Percentiles rank a stretch among this genome's conserved stretches.
phyloP scores from a whole-genome alignment of 2,329 filamentous ascomycete species.

The Colletotrichum incanum region DNA sequence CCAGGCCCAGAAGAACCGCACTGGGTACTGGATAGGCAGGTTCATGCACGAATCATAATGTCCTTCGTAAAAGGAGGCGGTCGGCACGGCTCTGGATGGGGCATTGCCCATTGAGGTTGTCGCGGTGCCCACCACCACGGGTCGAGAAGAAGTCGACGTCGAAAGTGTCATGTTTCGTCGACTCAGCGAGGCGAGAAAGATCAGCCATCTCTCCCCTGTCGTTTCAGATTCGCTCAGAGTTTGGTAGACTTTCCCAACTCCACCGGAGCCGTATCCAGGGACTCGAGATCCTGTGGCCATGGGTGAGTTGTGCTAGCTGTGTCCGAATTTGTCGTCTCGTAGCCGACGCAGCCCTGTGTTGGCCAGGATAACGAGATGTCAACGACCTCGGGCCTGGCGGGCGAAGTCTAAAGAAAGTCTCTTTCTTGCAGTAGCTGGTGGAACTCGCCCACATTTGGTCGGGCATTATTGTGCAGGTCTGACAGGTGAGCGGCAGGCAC shows the following conservation, averaged over 20 bases:
- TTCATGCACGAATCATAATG: constrained; percentile 40
- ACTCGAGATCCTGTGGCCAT: constrained; percentile 23
- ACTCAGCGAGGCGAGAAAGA: constrained; percentile 40
- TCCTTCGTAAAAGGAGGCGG: constrained; percentile 17
- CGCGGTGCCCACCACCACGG: constrained; percentile 28
- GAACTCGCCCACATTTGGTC: constrained; percentile 36
- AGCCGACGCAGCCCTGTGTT: constrained; percentile 20
- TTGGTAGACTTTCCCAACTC: constrained; percentile 27
- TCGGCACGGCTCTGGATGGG: constrained; percentile 22
- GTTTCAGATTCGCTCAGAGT: constrained; percentile 39
- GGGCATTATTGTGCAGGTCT: constrained; percentile 39
- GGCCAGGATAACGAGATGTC: not conserved
- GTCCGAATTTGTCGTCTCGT: constrained; percentile 1
- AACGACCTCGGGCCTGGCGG: not conserved
- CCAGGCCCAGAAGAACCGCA: constrained; percentile 13
- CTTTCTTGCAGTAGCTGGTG: constrained; percentile 30
- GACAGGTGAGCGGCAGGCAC: constrained; percentile 34
- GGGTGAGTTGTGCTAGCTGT: constrained; percentile 12
- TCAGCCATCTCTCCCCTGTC: constrained; percentile 40
- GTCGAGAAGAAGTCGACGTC: constrained; percentile 36
- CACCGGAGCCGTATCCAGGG: constrained; percentile 27
- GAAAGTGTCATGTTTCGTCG: constrained; percentile 43
- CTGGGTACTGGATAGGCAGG: constrained; percentile 21
- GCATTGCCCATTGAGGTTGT: constrained; percentile 25
- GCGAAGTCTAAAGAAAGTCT: constrained; percentile 20